These are phyloP conservation scores for Dalbergia oliveri DNA, from an alignment of 306 rosid genomes.

Conservation along the genomic window DNA sequence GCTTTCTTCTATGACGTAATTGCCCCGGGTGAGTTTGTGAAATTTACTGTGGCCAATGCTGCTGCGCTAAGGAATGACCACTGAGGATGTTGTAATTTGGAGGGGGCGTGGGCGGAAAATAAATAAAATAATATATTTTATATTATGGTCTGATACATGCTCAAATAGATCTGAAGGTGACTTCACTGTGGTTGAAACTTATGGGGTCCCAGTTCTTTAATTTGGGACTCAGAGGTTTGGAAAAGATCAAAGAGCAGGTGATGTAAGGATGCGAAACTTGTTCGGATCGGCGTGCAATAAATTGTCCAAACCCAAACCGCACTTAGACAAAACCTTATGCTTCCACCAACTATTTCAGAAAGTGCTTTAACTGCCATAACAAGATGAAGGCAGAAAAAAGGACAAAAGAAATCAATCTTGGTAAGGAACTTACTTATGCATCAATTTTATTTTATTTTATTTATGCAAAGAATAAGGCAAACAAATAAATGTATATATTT, in stretches of 20 bases:
- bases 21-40: background rate
- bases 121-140: background rate
- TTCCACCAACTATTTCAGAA: conserved; percentile 40
- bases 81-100: background rate
- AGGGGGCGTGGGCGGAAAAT: background rate
- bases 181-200: conserved; percentile 32
- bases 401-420: background rate
- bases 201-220: conserved; percentile 53
- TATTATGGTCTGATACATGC: conserved; percentile 19
- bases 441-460: background rate
- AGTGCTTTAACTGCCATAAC: conserved; percentile 30
- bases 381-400: background rate
- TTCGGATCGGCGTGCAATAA: conserved; percentile 42
- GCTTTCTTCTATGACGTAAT: background rate
- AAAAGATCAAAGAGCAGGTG: conserved; percentile 32
- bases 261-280: conserved; percentile 47
- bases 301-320: conserved; percentile 33
- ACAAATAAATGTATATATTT: no score
- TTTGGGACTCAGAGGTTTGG: conserved; percentile 41
- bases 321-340: conserved; percentile 45
- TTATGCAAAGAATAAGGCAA: no score
- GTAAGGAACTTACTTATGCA: background rate
- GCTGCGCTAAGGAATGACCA: background rate
- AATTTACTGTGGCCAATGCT: background rate
- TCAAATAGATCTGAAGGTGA: conserved; percentile 45